Evolutionary conservation across 176 grass and related monocot genomes (phyloP).

Genomic region (Carex pumila): DNA sequence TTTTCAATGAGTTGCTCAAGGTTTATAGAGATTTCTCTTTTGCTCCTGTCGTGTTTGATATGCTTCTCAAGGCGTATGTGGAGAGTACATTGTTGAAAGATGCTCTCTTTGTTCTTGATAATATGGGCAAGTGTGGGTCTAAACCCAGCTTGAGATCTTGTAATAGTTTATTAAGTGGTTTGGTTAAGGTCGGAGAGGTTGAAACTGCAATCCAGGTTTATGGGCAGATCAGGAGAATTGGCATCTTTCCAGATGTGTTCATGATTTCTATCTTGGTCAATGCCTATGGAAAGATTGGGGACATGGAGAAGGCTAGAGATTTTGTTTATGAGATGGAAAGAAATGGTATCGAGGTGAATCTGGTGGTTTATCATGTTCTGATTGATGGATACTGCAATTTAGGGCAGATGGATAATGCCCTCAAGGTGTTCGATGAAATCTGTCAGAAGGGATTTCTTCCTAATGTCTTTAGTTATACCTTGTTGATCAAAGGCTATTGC

Average conservation of each 20-base stretch:
- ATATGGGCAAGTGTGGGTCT: slow-evolving; percentile 64
- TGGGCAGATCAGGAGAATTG: slow-evolving; percentile 41
- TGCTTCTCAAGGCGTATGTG: slow-evolving; percentile 58
- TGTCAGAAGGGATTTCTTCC: slow-evolving; percentile 35
- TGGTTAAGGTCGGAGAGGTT: slow-evolving; percentile 49
- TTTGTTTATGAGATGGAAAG: slow-evolving; percentile 58
- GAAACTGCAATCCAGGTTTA: slow-evolving; percentile 35
- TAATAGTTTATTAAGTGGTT: slow-evolving; percentile 58
- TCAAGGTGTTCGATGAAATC: slow-evolving; percentile 31
- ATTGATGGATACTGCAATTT: slow-evolving; percentile 61
- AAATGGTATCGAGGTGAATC: slow-evolving; percentile 64
- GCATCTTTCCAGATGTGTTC: slow-evolving; percentile 53
- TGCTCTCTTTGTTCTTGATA: slow-evolving; percentile 79
- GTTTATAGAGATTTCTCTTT: slow-evolving; percentile 75
- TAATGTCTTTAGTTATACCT: slow-evolving; percentile 68
- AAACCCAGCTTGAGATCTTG: slow-evolving; percentile 60
- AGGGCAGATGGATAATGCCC: slow-evolving; percentile 38
- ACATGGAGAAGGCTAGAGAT: slow-evolving; percentile 19
- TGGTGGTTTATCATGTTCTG: slow-evolving; percentile 61
- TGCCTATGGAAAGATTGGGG: slow-evolving; percentile 54
- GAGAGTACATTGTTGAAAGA: slow-evolving; percentile 26
- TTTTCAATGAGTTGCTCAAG: slow-evolving; percentile 50
- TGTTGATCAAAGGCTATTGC: slow-evolving; percentile 84
- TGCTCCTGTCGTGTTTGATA: slow-evolving; percentile 65
- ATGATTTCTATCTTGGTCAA: slow-evolving; percentile 65